These are phyloP conservation scores for Eucalyptus rudis DNA, from an alignment of 345 rosid species.

Conservation along the genomic window DNA sequence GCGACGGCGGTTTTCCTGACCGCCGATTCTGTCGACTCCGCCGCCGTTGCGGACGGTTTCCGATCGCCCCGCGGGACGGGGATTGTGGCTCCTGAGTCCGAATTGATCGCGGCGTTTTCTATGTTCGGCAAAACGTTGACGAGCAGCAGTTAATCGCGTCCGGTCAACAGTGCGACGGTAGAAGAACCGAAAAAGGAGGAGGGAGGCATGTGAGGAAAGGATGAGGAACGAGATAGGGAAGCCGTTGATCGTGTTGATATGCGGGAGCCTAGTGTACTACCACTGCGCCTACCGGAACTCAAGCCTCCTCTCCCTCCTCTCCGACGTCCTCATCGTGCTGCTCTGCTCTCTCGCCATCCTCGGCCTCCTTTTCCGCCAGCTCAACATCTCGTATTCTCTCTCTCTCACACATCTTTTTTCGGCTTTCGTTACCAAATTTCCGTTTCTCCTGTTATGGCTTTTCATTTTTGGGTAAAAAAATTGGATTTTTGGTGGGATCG, in stretches of 20 bases:
- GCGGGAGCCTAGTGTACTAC: slow-evolving; percentile 63
- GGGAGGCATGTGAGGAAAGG: not conserved
- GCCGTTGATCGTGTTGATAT: slow-evolving; percentile 41
- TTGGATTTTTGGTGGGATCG: not conserved
- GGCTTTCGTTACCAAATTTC: not conserved
- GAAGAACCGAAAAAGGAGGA: not conserved
- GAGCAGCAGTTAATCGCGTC: not conserved
- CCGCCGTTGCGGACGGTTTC: not conserved
- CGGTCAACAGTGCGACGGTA: not conserved
- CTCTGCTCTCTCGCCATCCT: slow-evolving; percentile 99
- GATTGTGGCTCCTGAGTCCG: not conserved
- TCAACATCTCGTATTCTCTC: slow-evolving; percentile 66
- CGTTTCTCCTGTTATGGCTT: not conserved
- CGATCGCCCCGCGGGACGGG: not conserved
- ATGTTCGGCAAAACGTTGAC: not conserved
- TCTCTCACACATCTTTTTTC: not conserved
- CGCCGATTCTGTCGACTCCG: not conserved
- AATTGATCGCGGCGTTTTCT: not conserved
- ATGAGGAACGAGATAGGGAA: slow-evolving; percentile 42
- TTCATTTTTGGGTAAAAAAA: not conserved
- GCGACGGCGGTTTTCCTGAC: not conserved
- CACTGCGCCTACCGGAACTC: slow-evolving; percentile 87
- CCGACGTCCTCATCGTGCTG: slow-evolving; percentile 90
- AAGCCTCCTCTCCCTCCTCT: slow-evolving; percentile 60
- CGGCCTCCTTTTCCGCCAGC: slow-evolving; percentile 93